Percentiles rank a stretch among this genome's conserved stretches.
Evolutionary conservation across 305 asterid genomes (phyloP).

Genomic region (Fraxinus dipetala): DNA sequence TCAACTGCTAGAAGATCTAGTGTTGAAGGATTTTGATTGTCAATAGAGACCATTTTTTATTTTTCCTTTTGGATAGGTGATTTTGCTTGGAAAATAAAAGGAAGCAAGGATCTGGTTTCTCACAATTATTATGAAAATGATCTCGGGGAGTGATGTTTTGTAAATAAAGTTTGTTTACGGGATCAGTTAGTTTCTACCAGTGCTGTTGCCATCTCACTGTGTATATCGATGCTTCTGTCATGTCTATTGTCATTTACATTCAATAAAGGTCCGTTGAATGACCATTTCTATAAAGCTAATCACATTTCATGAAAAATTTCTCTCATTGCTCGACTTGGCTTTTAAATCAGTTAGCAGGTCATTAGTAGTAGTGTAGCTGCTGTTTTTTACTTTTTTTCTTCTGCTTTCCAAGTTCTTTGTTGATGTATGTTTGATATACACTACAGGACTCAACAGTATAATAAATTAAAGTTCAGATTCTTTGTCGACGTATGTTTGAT

Average conservation of each 20-base stretch:
- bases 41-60: slow-evolving; percentile 45
- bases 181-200: not conserved
- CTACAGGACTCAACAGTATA: not conserved
- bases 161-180: slow-evolving; percentile 32
- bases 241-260: not conserved
- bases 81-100: slow-evolving; percentile 41
- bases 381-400: not conserved
- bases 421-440: not conserved
- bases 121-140: slow-evolving; percentile 2
- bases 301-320: not conserved
- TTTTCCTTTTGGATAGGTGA: slow-evolving; percentile 33
- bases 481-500: too few species aligned
- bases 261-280: not conserved
- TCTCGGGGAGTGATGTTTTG: slow-evolving; percentile 32
- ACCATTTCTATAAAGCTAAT: not conserved
- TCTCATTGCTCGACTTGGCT: not conserved
- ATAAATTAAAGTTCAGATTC: not conserved
- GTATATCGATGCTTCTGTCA: not conserved
- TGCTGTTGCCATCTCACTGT: not conserved
- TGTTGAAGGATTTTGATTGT: slow-evolving; percentile 70
- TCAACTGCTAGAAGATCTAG: slow-evolving; percentile 59
- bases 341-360: not conserved
- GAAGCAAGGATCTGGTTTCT: slow-evolving; percentile 23
- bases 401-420: not conserved
- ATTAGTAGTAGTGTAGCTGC: not conserved